Evolutionary conservation across 2,329 filamentous ascomycete genomes (phyloP), one percentile per base, ranked within the genome.

Genomic region (Cryphonectria naterciae): DNA sequence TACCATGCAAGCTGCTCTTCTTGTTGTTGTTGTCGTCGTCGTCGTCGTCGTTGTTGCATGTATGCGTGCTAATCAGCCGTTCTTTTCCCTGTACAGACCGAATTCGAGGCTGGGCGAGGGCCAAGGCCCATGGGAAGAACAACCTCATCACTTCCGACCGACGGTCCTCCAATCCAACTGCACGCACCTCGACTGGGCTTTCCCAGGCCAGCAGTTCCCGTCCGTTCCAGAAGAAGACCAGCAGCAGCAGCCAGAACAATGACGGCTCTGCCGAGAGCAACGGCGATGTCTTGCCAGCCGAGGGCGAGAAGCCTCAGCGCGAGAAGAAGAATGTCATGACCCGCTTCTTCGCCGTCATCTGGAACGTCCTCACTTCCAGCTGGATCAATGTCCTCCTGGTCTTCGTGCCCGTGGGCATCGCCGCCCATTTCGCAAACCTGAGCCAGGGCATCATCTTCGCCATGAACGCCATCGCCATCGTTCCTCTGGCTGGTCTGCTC

Each of bases 371-470:
- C 68, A 82, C 86, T 63, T 86, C 88, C 73, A 90, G 87, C 75
- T 89, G 86, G 83, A 80, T 93, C 79, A 95, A 96, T 79, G 76
- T 93, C 68, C 83, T 95, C 75, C 84, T 95, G 73, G 81, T 95
- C 68, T 94, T 94, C 77, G 93, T 95, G 41, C 93, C 93, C 10
- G 85, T 93, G 68, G 93, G 93, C 75, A 95, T 96, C 76, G 85
- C 86, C 71, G 85, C 90, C 70, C 85, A 91, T 69, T 83, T 86
- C 69, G 79, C 81, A 13, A 83, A 84, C 72, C 77, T 89, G 68
- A 85, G 85, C 68, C 87, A 90, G 28, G 90, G 86, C 60, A 81
- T 92, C 70, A 83, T 92, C 72, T 94, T 94, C 78, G 90, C 87
- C 70, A 86, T 93, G 83, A 94, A 94, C 78, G 90, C 91, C 67